phyloP scores from a whole-genome alignment of 495 filamentous ascomycete species.

The Neurospora sublineolata region DNA sequence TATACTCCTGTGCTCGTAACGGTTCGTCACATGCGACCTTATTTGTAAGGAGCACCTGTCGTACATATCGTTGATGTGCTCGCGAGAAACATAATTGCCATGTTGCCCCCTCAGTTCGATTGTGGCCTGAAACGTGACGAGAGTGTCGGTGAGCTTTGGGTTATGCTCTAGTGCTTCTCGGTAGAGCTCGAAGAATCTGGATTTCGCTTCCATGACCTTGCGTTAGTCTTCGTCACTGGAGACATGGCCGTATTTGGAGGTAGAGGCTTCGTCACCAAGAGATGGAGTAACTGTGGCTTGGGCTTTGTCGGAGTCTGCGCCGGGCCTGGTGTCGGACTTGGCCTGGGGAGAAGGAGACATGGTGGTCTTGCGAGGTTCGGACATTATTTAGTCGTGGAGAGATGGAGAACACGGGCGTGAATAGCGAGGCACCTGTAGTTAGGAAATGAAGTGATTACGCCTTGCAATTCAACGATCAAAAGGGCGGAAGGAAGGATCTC shows the following conservation, averaged over 20 bases:
- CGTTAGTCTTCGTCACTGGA: background rate
- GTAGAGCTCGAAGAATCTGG: background rate
- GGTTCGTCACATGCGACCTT: too few species aligned
- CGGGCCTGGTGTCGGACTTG: background rate
- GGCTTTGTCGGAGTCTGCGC: background rate
- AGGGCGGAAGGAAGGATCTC: constrained; percentile 38
- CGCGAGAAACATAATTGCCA: background rate
- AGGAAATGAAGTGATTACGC: constrained; percentile 30
- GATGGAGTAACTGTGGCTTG: background rate
- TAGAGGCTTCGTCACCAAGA: background rate
- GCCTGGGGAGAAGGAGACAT: background rate
- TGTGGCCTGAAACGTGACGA: too few species aligned
- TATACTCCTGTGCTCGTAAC: too few species aligned
- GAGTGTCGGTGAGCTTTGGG: too few species aligned
- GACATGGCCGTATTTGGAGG: background rate
- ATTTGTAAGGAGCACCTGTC: too few species aligned
- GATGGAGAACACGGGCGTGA: rapidly evolving
- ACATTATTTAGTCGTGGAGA: background rate
- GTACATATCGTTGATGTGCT: background rate
- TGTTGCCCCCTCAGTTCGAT: too few species aligned
- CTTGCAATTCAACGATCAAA: constrained; percentile 29
- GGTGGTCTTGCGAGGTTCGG: background rate
- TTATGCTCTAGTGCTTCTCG: too few species aligned
- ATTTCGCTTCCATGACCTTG: background rate
- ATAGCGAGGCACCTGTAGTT: background rate